Conservation (phyloP, 176 grass and related monocot genomes). For the Carex pumila region DNA sequence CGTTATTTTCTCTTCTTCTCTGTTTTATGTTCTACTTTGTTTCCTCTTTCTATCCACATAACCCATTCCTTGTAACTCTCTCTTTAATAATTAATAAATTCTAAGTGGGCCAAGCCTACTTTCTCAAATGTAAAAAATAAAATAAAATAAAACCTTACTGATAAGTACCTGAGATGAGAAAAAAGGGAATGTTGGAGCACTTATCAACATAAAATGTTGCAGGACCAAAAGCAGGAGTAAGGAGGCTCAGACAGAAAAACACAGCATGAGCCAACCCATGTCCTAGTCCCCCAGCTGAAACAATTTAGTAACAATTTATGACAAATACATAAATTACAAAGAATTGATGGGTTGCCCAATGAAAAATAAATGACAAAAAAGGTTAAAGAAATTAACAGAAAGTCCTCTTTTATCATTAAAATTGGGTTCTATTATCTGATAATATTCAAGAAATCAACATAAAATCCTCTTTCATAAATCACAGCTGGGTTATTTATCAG, state of each 20-base stretch:
- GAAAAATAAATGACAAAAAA: not conserved
- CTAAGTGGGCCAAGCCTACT: too few species aligned
- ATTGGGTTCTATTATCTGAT: not conserved
- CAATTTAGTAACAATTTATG: slow-evolving; percentile 22
- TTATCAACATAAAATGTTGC: slow-evolving; percentile 85
- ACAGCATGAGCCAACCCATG: slow-evolving; percentile 85
- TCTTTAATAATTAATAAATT: too few species aligned
- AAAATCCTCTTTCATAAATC: not conserved
- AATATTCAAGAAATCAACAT: not conserved
- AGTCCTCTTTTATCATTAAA: not conserved
- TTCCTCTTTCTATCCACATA: too few species aligned
- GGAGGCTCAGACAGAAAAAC: slow-evolving; percentile 91
- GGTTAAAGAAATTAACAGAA: not conserved
- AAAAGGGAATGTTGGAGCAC: slow-evolving; percentile 85
- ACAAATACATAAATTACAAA: not conserved
- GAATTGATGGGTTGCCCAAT: not conserved
- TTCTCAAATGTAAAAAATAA: too few species aligned
- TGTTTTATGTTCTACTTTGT: too few species aligned
- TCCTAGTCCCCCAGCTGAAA: slow-evolving; percentile 92
- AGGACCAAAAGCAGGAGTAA: slow-evolving; percentile 82
- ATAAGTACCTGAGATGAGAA: slow-evolving; percentile 60
- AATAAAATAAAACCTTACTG: too few species aligned
- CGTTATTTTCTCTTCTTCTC: too few species aligned
- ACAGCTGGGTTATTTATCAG: not conserved
- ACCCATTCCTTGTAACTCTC: too few species aligned